Percentiles rank a stretch among this genome's conserved stretches.
These are phyloP conservation scores for Teunomyces pallodes DNA, from an alignment of 805 yeast genomes.

Conservation along the genomic window DNA sequence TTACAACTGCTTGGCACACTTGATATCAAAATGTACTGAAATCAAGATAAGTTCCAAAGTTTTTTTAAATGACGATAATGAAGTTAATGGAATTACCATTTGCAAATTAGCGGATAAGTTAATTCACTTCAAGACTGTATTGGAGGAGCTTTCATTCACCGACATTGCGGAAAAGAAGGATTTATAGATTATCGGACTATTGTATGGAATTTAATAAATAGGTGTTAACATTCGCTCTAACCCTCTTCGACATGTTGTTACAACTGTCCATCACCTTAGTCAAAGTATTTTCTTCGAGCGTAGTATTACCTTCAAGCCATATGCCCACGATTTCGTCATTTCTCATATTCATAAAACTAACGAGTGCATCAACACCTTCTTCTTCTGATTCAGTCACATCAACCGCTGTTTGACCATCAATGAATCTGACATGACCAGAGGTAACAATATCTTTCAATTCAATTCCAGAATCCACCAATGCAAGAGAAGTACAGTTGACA, in stretches of 20 bases:
- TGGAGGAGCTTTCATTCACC: constrained; percentile 27
- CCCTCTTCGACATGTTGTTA: constrained; percentile 38
- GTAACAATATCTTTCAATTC: constrained; percentile 77
- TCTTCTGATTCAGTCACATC: constrained; percentile 8
- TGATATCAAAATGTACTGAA: constrained; percentile 23
- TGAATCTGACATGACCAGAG: constrained; percentile 47
- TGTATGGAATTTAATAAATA: constrained; percentile 26
- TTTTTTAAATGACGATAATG: constrained; percentile 23
- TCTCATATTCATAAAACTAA: constrained; percentile 54
- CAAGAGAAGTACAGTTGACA: constrained; percentile 64
- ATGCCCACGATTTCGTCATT: constrained; percentile 59
- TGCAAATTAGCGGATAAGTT: constrained; percentile 19
- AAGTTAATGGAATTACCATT: constrained; percentile 16
- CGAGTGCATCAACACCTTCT: constrained; percentile 35
- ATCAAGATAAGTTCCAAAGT: constrained; percentile 34
- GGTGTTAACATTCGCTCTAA: constrained; percentile 45
- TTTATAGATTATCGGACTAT: constrained; percentile 1
- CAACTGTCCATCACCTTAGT: constrained; percentile 42
- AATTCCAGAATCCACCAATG: constrained; percentile 81
- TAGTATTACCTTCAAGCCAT: constrained; percentile 42
- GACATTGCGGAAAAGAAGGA: constrained; percentile 15
- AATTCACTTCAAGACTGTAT: constrained; percentile 21
- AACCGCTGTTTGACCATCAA: constrained; percentile 18
- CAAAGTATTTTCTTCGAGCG: constrained; percentile 21
- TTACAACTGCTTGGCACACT: constrained; percentile 19